Evolutionary conservation across 129 eudicot species (phyloP).

Genomic region (Deinandra increscens): DNA sequence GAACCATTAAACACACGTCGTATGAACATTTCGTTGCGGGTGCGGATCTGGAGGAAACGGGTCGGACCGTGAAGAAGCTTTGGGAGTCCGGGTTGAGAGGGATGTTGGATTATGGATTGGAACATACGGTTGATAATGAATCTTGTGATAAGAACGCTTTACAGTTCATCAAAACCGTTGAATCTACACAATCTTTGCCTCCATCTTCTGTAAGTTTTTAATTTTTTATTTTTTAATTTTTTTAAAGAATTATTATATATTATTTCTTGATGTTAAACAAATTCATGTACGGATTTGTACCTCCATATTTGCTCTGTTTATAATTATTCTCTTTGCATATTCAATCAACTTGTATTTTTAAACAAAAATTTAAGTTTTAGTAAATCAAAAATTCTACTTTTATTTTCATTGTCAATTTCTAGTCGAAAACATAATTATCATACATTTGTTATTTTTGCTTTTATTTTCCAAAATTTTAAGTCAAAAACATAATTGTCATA

Average conservation of each 20-base stretch:
- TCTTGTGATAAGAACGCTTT: slow-evolving; percentile 63
- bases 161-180: slow-evolving; percentile 55
- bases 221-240: not conserved
- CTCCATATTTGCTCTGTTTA: slow-evolving; percentile 13
- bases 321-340: not conserved
- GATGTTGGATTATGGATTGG: slow-evolving; percentile 88
- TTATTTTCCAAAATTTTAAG: no score
- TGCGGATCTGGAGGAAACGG: slow-evolving; percentile 49
- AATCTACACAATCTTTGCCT: slow-evolving; percentile 54
- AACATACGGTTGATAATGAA: slow-evolving; percentile 70
- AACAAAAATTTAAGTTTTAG: no score
- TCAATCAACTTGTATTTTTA: no score
- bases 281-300: slow-evolving; percentile 22
- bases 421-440: no score
- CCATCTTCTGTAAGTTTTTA: slow-evolving; percentile 56
- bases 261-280: not conserved
- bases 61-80: slow-evolving; percentile 51
- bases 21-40: slow-evolving; percentile 91
- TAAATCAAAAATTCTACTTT: no score
- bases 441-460: no score
- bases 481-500: no score
- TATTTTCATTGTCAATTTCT: no score
- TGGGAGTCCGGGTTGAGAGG: slow-evolving; percentile 65
- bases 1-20: slow-evolving; percentile 44
- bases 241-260: not conserved